Percentiles rank a stretch among this genome's conserved stretches.
Evolutionary conservation across 306 rosid species (phyloP).

Genomic region (Glycine tomentella): DNA sequence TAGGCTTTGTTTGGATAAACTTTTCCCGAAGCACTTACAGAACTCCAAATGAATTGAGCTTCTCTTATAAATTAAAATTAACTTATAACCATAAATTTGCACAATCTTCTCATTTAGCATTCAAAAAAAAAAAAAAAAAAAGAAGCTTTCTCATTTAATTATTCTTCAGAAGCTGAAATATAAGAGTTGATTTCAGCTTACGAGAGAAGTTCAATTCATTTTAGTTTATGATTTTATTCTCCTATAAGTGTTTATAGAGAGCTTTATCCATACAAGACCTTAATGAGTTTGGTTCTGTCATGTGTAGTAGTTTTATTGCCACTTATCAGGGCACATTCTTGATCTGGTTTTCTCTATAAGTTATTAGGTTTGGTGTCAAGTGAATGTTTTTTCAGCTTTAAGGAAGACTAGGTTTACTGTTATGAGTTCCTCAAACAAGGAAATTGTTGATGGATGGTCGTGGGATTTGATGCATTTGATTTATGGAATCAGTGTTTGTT

Average conservation of each 20-base stretch:
- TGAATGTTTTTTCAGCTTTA: not conserved
- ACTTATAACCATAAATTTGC: not conserved
- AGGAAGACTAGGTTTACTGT: not conserved
- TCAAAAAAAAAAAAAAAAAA: not conserved
- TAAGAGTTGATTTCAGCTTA: not conserved
- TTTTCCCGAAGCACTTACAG: not conserved
- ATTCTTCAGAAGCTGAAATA: not conserved
- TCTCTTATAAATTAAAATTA: not conserved
- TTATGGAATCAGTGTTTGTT: slow-evolving; percentile 1
- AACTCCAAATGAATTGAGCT: not conserved
- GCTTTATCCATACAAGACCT: not conserved
- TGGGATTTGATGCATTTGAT: slow-evolving; percentile 39
- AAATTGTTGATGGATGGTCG: not conserved
- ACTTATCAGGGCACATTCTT: no score
- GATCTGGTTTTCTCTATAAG: no score
- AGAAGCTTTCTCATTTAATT: not conserved
- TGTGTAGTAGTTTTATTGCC: not conserved
- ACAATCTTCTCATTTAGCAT: no score
- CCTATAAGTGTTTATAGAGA: not conserved
- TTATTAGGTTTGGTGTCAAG: slow-evolving; percentile 12
- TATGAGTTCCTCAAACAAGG: not conserved
- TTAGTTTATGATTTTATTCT: not conserved
- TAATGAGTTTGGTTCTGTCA: not conserved
- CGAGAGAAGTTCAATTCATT: not conserved
- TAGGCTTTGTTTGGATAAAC: not conserved